Percentiles rank a stretch among this genome's conserved stretches.
Conservation (phyloP, 371 early-diverging fungal genomes). For the Apophysomyces ossiformis region DNA sequence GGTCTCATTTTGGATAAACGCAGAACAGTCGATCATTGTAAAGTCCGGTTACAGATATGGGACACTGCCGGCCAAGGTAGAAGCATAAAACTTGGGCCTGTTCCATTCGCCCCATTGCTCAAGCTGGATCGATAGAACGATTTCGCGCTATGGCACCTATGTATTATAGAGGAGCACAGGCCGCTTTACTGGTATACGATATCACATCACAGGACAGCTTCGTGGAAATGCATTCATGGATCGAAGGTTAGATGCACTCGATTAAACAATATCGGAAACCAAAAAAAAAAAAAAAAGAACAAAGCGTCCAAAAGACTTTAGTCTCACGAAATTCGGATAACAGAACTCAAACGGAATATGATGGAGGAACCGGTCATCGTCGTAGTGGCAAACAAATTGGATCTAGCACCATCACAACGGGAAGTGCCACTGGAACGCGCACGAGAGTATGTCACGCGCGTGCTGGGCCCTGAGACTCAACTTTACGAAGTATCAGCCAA, state of each 20-base stretch:
- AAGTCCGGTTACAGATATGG: conserved; percentile 73
- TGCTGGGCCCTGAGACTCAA: conserved; percentile 61
- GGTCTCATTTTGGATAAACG: not conserved
- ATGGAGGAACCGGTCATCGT: conserved; percentile 71
- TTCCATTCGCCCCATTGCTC: not conserved
- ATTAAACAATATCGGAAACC: no score
- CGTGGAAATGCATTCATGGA: conserved; percentile 32
- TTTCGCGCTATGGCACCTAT: conserved; percentile 77
- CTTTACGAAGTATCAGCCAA: conserved; percentile 76
- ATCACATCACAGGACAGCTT: conserved; percentile 34
- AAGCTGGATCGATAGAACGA: conserved; percentile 45
- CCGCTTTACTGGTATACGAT: conserved; percentile 69
- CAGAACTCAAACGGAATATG: conserved; percentile 75
- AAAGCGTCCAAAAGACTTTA: not conserved
- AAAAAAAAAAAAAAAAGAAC: conserved; percentile 4
- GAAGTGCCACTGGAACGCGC: conserved; percentile 64
- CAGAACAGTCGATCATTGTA: conserved; percentile 70
- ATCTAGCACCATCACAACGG: conserved; percentile 64
- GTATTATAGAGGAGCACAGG: conserved; percentile 81
- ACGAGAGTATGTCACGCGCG: conserved; percentile 62
- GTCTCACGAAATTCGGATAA: conserved; percentile 8
- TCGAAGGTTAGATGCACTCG: conserved; percentile 21
- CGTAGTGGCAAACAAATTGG: conserved; percentile 79
- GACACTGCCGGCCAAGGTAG: conserved; percentile 74
- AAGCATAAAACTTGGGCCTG: not conserved